Conservation (phyloP, 1,139 yeast genomes). For the Meyerozyma sp. region DNA sequence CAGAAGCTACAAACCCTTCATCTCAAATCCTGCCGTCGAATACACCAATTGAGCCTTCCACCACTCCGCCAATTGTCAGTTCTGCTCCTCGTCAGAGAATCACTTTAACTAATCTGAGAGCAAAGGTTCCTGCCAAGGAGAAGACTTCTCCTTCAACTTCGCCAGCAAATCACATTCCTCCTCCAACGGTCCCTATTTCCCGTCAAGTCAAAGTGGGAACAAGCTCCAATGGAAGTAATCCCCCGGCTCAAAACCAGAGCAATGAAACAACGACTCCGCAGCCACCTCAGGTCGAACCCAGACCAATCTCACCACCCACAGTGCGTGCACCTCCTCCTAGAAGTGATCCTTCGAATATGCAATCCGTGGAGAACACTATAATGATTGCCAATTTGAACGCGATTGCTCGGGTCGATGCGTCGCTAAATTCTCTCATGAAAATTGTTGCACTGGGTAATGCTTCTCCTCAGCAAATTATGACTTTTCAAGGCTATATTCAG, state of each 20-base stretch:
- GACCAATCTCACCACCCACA: constrained; percentile 7
- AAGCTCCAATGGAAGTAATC: not conserved
- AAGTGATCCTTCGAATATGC: constrained; percentile 37
- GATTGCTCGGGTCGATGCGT: constrained; percentile 69
- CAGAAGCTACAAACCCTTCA: too few relatives aligned
- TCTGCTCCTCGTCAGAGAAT: constrained; percentile 4
- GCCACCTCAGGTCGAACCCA: not conserved
- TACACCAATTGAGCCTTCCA: constrained; percentile 1
- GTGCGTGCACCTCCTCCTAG: constrained; percentile 10
- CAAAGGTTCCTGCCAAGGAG: not conserved
- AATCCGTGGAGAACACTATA: constrained; percentile 61
- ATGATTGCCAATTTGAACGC: constrained; percentile 81
- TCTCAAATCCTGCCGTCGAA: not conserved
- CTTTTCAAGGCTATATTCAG: constrained; percentile 74
- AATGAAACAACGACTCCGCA: too few relatives aligned
- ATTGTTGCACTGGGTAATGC: constrained; percentile 82
- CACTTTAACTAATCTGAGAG: not conserved
- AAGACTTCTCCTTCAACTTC: not conserved
- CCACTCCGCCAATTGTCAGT: constrained; percentile 6
- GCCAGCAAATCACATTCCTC: not conserved
- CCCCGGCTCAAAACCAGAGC: not conserved
- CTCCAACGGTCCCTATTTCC: constrained; percentile 6
- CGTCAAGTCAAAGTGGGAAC: not conserved
- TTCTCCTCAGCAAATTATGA: constrained; percentile 59
- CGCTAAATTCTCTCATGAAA: constrained; percentile 68